Conservation (phyloP, 1,139 yeast species). For the Taphrina wiesneri region DNA sequence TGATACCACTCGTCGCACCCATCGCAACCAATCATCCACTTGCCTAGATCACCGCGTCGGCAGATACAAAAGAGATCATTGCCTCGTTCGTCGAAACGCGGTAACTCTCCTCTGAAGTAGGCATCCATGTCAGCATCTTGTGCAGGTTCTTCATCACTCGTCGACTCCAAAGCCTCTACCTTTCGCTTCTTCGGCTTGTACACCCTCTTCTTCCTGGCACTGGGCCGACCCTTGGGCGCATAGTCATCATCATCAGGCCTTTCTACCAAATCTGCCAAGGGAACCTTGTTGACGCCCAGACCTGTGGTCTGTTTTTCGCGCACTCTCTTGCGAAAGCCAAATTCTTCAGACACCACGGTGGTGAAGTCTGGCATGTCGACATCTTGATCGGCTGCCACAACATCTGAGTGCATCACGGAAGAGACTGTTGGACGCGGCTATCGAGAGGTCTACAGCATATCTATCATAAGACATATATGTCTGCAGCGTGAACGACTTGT, state of each 20-base stretch:
- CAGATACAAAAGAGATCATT: constrained; percentile 79
- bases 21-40: constrained; percentile 88
- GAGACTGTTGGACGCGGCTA: too few relatives aligned
- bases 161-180: not conserved
- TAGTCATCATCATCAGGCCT: constrained; percentile 24
- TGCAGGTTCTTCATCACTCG: constrained; percentile 6
- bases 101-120: constrained; percentile 9
- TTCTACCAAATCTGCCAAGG: constrained; percentile 1
- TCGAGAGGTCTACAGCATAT: too few relatives aligned
- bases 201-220: constrained; percentile 1
- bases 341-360: constrained; percentile 8
- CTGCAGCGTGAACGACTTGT: too few relatives aligned
- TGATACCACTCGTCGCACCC: constrained; percentile 97
- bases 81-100: constrained; percentile 24
- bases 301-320: not conserved
- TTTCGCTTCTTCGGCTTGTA: constrained; percentile 19
- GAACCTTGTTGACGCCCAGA: not conserved
- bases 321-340: constrained; percentile 5
- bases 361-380: constrained; percentile 7
- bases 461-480: too few relatives aligned
- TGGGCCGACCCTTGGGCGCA: constrained; percentile 10
- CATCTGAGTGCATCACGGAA: too few relatives aligned
- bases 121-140: constrained; percentile 6
- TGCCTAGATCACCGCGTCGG: constrained; percentile 71
- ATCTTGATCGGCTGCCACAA: not conserved